A percentile compares a stretch with the other conserved stretches of the same genome.
Conservation (phyloP, 805 yeast species). For the Wickerhamiella dianesei region DNA sequence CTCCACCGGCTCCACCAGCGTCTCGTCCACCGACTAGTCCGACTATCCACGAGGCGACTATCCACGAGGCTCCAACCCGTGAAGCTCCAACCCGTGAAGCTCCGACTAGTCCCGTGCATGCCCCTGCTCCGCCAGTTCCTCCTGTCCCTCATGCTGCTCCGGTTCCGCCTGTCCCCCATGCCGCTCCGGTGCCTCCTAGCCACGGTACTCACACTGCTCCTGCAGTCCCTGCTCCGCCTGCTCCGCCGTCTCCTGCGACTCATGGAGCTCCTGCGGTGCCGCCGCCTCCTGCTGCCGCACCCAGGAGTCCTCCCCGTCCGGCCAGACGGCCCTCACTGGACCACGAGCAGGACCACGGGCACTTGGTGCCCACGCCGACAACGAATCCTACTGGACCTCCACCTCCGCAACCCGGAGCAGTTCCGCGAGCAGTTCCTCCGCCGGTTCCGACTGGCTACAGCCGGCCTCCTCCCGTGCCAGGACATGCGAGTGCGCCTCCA, state of each 20-base stretch:
- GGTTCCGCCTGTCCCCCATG: not conserved
- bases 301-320: not conserved
- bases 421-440: conserved; percentile 17
- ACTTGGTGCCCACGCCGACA: conserved; percentile 35
- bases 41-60: no score
- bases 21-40: no score
- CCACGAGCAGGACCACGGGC: conserved; percentile 32
- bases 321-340: not conserved
- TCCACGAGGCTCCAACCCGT: no score
- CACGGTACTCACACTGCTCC: not conserved
- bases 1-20: conserved; percentile 7
- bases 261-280: not conserved
- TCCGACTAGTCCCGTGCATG: conserved; percentile 5
- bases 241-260: not conserved
- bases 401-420: conserved; percentile 7
- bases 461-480: no score
- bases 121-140: conserved; percentile 4
- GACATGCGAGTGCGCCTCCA: no score
- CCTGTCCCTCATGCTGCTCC: conserved; percentile 7
- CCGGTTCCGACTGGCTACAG: conserved; percentile 13
- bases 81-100: no score
- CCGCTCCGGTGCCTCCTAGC: not conserved
- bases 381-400: not conserved
- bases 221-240: not conserved
- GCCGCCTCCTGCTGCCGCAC: not conserved